Evolutionary conservation across 257 asterid species (phyloP).

Genomic region (Asclepias syriaca): DNA sequence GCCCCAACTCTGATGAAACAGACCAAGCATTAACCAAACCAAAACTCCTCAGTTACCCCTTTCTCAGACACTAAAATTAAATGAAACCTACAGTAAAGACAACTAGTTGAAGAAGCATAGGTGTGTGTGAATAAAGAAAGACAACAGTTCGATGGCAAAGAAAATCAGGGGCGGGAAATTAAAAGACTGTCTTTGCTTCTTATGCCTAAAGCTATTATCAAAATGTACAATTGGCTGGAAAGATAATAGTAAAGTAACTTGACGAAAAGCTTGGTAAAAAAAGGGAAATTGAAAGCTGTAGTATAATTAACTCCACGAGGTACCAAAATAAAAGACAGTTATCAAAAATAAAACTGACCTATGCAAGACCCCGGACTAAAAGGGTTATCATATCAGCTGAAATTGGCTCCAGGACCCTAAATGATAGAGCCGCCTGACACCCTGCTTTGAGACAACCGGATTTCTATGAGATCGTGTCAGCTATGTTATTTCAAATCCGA

Average conservation of each 20-base stretch:
- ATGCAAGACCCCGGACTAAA: constrained; percentile 75
- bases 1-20: not conserved
- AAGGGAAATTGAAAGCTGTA: constrained; percentile 25
- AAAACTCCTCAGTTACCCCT: not conserved
- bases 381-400: constrained; percentile 83
- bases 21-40: not conserved
- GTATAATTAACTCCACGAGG: constrained; percentile 40
- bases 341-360: constrained; percentile 82
- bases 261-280: constrained; percentile 36
- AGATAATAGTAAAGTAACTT: constrained; percentile 26
- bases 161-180: constrained; percentile 10
- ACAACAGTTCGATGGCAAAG: not conserved
- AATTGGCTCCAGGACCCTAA: constrained; percentile 83
- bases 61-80: not conserved
- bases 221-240: constrained; percentile 29
- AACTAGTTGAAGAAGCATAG: not conserved
- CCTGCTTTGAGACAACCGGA: constrained; percentile 96
- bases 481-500: constrained; percentile 26
- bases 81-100: not conserved
- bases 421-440: constrained; percentile 80
- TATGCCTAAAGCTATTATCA: not conserved
- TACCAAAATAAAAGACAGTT: constrained; percentile 38
- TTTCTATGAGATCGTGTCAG: constrained; percentile 52
- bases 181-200: not conserved
- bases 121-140: not conserved